Base-by-base conservation (phyloP, 2,329 filamentous ascomycete species). In the Mycogone perniciosa region DNA sequence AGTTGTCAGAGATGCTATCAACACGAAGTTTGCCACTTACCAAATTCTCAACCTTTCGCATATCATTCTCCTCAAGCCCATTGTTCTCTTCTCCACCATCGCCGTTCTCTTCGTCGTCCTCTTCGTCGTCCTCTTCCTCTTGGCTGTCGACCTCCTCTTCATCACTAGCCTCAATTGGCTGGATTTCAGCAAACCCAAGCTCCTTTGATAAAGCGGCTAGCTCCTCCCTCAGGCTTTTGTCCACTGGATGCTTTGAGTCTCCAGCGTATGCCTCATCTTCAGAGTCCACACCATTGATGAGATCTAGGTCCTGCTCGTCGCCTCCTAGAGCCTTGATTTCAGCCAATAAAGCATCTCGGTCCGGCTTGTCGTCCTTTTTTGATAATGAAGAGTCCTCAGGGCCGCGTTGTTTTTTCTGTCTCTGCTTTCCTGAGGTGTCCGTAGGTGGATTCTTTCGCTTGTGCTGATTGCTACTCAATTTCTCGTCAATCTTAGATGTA, bases 251-350 rank as follows among this genome's bases (percentile, higher is more conserved):
- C 43, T 66, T 66, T 33, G 59, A 58, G 34, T 57, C 62, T 40
- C 64, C 60, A n/a, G 54, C 57, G 39, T 62, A 60, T 20, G 63
- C 67, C 46, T 70, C 67, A 50, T 72, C 68, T 13, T 71, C 70
- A 4, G 71, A 74, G 33, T 71, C 67, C 9, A 72, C 68, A 52
- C 77, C 79, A 39, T 74, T 77, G 48, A 86, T 76, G 33, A 86
- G 73, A 34, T 80, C 77, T 40, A 84, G 64, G 56, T 86, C 84
- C 39, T 80, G 74, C 64, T 86, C 80, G 48, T 84, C 81, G 10
- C 84, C 84, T 4, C 82, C 84, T 2, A 87, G 70, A 10, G 80
- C 80, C 56, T 76, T 72, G 54, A 86, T 86, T 60, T 86, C 84
- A 50, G 80, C 76, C 6, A 86, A 67, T 4, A 86, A 68, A 9